Conservation (phyloP, 306 rosid genomes). For the Mimosa bimucronata region DNA sequence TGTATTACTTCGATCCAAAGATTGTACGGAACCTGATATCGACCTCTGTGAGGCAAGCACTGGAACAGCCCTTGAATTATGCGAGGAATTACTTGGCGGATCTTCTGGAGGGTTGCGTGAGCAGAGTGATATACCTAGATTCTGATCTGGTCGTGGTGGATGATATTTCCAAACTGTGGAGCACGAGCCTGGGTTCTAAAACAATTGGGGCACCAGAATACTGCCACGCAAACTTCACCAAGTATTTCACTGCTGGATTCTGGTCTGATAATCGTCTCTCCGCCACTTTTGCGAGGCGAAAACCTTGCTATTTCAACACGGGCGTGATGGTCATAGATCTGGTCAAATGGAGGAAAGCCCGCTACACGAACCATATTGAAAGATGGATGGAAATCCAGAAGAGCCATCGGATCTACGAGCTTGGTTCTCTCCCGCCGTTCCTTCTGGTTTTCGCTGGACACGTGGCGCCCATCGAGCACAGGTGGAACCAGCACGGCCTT, state of each 20-base stretch:
- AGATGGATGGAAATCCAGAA: slow-evolving; percentile 84
- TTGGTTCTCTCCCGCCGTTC: slow-evolving; percentile 79
- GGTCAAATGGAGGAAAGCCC: slow-evolving; percentile 56
- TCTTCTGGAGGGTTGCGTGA: slow-evolving; percentile 62
- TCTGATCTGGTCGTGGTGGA: slow-evolving; percentile 77
- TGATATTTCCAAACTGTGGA: slow-evolving; percentile 66
- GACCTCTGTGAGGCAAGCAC: slow-evolving; percentile 73
- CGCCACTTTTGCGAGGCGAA: slow-evolving; percentile 48
- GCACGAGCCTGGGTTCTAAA: slow-evolving; percentile 46
- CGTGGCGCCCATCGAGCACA: slow-evolving; percentile 79
- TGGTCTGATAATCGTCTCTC: slow-evolving; percentile 52
- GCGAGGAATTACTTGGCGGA: slow-evolving; percentile 77
- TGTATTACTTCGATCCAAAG: slow-evolving; percentile 65
- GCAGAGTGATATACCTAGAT: slow-evolving; percentile 68
- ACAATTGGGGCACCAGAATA: slow-evolving; percentile 81
- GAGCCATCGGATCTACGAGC: slow-evolving; percentile 69
- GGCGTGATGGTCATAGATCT: slow-evolving; percentile 93
- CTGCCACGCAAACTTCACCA: slow-evolving; percentile 76
- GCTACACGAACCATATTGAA: slow-evolving; percentile 60
- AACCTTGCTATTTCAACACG: slow-evolving; percentile 74
- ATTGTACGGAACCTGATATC: slow-evolving; percentile 64
- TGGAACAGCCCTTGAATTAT: slow-evolving; percentile 79
- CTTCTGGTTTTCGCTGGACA: slow-evolving; percentile 72
- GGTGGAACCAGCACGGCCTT: slow-evolving; percentile 87
- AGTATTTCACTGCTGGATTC: slow-evolving; percentile 67